Conservation (phyloP, 495 filamentous ascomycete genomes). For the Penicillium dipodomyicola region DNA sequence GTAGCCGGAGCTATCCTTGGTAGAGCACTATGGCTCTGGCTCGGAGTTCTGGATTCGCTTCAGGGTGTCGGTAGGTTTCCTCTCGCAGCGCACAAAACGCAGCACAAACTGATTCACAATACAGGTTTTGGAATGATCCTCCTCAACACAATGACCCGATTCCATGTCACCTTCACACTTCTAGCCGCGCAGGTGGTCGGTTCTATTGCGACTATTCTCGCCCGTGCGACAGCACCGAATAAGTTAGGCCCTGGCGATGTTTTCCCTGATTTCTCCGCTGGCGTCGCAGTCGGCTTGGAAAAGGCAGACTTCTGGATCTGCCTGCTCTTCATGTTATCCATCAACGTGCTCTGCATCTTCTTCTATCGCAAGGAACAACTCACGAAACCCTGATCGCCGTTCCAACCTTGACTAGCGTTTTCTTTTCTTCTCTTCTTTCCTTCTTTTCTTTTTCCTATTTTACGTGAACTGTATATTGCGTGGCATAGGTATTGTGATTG, state of each 20-base stretch:
- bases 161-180: constrained; percentile 56
- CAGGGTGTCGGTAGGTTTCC: constrained; percentile 38
- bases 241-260: constrained; percentile 59
- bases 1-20: constrained; percentile 42
- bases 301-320: constrained; percentile 58
- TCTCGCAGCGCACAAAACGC: constrained; percentile 4
- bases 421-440: too few species aligned
- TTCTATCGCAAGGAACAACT: constrained; percentile 32
- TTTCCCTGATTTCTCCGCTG: constrained; percentile 58
- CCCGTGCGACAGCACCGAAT: constrained; percentile 50
- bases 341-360: constrained; percentile 58
- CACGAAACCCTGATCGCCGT: constrained; percentile 54
- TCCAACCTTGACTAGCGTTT: constrained; percentile 7
- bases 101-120: constrained; percentile 51
- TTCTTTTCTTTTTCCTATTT: background rate
- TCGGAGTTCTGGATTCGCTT: constrained; percentile 47
- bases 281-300: constrained; percentile 38
- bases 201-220: constrained; percentile 42
- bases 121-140: constrained; percentile 65
- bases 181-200: constrained; percentile 58
- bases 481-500: background rate
- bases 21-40: constrained; percentile 50
- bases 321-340: constrained; percentile 51
- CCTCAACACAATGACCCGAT: constrained; percentile 58
- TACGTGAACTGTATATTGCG: background rate